Evolutionary conservation across 2,329 filamentous ascomycete genomes (phyloP).

Genomic region (Ophiostoma quercus): DNA sequence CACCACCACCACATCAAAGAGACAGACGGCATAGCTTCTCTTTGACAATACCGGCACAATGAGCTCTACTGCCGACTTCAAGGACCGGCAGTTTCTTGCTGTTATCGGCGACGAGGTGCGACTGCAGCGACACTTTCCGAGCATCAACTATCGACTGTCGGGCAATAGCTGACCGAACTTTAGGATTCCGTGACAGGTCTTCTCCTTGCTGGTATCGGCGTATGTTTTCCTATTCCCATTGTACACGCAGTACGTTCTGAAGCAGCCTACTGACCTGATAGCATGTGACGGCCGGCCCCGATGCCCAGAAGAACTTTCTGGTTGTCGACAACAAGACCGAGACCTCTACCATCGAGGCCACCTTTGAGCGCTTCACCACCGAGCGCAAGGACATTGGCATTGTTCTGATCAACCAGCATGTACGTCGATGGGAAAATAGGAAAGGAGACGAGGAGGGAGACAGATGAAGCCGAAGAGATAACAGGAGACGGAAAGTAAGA

Average conservation of each 20-base stretch:
- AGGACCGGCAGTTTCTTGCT: constrained; percentile 91
- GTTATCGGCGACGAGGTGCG: constrained; percentile 93
- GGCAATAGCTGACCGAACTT: background rate
- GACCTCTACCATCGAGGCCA: constrained; percentile 75
- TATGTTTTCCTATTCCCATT: constrained; percentile 40
- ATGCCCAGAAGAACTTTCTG: constrained; percentile 94
- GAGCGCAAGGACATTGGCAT: constrained; percentile 96
- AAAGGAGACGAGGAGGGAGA: background rate
- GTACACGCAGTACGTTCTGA: background rate
- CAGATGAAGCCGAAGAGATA: background rate
- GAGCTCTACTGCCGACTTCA: constrained; percentile 48
- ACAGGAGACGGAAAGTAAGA: background rate
- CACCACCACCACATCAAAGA: background rate
- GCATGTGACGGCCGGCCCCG: constrained; percentile 86
- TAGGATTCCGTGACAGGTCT: constrained; percentile 95
- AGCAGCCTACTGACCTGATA: constrained; percentile 36
- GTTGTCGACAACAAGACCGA: constrained; percentile 95
- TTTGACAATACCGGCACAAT: constrained; percentile 11
- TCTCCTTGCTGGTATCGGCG: constrained; percentile 89
- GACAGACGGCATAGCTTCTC: background rate
- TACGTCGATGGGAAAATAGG: constrained; percentile 41
- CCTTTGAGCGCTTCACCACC: constrained; percentile 83
- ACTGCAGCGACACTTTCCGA: background rate
- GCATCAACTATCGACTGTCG: background rate
- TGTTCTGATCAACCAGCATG: constrained; percentile 95